Percentiles rank a stretch among this genome's conserved stretches.
phyloP scores from a whole-genome alignment of 306 rosid genomes.

The Quercus variabilis region DNA sequence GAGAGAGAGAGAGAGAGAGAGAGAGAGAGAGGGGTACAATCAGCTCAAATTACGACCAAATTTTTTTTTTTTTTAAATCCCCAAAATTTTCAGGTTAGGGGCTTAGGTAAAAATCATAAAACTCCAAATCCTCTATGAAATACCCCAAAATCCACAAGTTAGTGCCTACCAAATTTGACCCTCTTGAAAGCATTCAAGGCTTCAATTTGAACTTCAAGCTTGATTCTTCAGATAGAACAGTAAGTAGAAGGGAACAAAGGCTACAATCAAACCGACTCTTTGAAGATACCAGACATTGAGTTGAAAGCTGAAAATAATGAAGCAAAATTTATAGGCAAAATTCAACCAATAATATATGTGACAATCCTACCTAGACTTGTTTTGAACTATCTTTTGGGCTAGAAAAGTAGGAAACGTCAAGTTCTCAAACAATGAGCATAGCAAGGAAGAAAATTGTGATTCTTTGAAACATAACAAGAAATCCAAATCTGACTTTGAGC shows the following conservation, averaged over 20 bases:
- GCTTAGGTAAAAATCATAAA: too few relatives aligned
- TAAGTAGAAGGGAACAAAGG: constrained; percentile 25
- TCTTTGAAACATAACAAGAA: constrained; percentile 3
- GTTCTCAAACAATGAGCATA: not conserved
- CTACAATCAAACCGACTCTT: constrained; percentile 30
- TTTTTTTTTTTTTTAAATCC: too few relatives aligned
- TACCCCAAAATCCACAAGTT: constrained; percentile 32
- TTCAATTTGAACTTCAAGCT: constrained; percentile 47
- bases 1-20: too few relatives aligned
- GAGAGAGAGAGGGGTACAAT: too few relatives aligned
- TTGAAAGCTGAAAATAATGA: constrained; percentile 1
- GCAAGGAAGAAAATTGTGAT: constrained; percentile 9
- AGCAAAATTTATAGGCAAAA: constrained; percentile 16
- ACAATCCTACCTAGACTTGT: not conserved
- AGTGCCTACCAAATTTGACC: too few relatives aligned
- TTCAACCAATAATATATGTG: not conserved
- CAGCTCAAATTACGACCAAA: too few relatives aligned
- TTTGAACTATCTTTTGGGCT: not conserved
- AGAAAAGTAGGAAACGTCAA: not conserved
- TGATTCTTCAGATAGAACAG: constrained; percentile 34
- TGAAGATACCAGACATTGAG: constrained; percentile 29
- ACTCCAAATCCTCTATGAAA: too few relatives aligned
- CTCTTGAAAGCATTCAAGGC: constrained; percentile 66
- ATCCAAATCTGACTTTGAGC: not conserved
- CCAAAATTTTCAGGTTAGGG: too few relatives aligned